Conservation (phyloP, 2,329 filamentous ascomycete genomes). For the Acephala macrosclerotiorum region DNA sequence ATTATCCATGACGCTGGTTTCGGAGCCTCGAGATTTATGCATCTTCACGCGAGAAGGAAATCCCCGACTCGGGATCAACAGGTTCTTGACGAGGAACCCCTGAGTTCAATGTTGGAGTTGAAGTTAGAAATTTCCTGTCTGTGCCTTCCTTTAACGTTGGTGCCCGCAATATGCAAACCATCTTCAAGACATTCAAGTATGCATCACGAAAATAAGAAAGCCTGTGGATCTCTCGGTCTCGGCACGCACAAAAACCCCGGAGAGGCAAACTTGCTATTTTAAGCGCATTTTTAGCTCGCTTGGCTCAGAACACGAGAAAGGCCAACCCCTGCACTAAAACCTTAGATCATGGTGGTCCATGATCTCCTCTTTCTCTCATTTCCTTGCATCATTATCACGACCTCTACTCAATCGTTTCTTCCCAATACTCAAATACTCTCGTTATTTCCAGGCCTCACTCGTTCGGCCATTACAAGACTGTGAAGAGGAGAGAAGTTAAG, state of each 20-base stretch:
- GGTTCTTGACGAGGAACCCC: background rate
- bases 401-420: background rate
- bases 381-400: background rate
- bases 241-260: background rate
- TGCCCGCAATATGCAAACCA: background rate
- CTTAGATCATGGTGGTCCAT: slow-evolving; percentile 3
- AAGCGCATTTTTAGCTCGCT: slow-evolving; percentile 2
- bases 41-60: background rate
- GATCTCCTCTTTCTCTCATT: slow-evolving; percentile 17
- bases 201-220: background rate
- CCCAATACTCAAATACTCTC: slow-evolving; percentile 19
- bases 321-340: slow-evolving; percentile 14
- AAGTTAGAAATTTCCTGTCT: background rate
- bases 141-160: background rate
- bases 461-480: slow-evolving; percentile 32
- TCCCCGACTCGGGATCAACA: background rate
- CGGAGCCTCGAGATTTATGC: background rate
- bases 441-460: slow-evolving; percentile 36
- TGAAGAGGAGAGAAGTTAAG: slow-evolving; percentile 9
- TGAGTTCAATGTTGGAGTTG: background rate
- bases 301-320: slow-evolving; percentile 13
- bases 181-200: background rate
- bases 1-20: background rate
- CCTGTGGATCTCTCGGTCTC: slow-evolving; percentile 7
- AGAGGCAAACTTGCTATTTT: slow-evolving; percentile 8